phyloP scores from a whole-genome alignment of 2,329 filamentous ascomycete species.

The Aspergillus chevalieri region DNA sequence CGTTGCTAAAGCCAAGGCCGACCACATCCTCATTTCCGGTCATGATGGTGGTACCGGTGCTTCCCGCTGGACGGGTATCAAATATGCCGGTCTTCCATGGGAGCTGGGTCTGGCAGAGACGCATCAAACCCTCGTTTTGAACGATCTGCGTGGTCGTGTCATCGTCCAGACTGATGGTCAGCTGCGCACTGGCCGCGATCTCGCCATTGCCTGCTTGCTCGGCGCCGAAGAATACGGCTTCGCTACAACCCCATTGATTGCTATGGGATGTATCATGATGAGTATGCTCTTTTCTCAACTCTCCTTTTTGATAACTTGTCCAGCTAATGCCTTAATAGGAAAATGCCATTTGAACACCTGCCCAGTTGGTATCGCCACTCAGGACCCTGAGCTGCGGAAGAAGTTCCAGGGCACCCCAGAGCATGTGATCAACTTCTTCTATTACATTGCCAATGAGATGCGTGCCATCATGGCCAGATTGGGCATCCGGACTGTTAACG shows the following conservation, averaged over 20 bases:
- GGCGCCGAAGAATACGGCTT: constrained; percentile 99
- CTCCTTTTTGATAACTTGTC: constrained; percentile 2
- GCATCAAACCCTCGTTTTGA: constrained; percentile 90
- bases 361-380: constrained; percentile 90
- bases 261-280: constrained; percentile 97
- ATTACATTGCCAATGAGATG: constrained; percentile 93
- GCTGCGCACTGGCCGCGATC: constrained; percentile 82
- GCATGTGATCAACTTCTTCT: constrained; percentile 98
- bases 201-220: constrained; percentile 88
- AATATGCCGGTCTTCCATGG: constrained; percentile 95
- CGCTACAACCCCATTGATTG: constrained; percentile 87
- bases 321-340: constrained; percentile 8
- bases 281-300: constrained; percentile 28
- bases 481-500: constrained; percentile 90
- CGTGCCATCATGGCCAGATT: constrained; percentile 95
- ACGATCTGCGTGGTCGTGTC: constrained; percentile 90
- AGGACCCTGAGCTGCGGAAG: constrained; percentile 87
- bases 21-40: constrained; percentile 93
- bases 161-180: constrained; percentile 96
- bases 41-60: constrained; percentile 96
- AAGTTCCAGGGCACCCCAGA: constrained; percentile 92
- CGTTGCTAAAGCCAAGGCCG: constrained; percentile 94
- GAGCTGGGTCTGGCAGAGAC: constrained; percentile 94
- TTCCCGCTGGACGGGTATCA: constrained; percentile 97
- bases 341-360: constrained; percentile 60